These are phyloP conservation scores for Fusarium sacchari DNA, from an alignment of 2,329 filamentous ascomycete species.

Conservation along the genomic window DNA sequence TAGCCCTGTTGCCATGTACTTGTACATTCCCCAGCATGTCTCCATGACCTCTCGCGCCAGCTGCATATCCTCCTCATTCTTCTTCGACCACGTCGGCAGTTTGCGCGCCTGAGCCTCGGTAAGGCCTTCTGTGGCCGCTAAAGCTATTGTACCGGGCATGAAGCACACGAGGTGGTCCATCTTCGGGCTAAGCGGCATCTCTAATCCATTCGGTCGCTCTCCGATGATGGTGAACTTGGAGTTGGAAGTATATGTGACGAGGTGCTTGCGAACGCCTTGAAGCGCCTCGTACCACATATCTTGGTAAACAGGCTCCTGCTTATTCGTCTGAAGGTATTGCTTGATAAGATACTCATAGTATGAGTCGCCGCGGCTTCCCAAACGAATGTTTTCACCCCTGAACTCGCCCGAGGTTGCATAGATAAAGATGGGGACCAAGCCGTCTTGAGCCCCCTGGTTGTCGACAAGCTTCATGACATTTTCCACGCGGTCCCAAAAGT, in stretches of 20 bases:
- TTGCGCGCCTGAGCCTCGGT: slow-evolving; percentile 80
- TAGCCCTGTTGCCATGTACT: slow-evolving; percentile 87
- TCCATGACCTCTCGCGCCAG: slow-evolving; percentile 92
- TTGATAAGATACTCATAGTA: slow-evolving; percentile 99
- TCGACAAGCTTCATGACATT: slow-evolving; percentile 93
- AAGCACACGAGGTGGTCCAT: slow-evolving; percentile 99
- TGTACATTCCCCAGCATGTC: slow-evolving; percentile 98
- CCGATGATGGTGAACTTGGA: slow-evolving; percentile 88
- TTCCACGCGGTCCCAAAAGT: slow-evolving; percentile 93
- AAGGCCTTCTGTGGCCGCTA: slow-evolving; percentile 83
- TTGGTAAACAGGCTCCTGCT: slow-evolving; percentile 84
- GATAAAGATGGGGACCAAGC: slow-evolving; percentile 91
- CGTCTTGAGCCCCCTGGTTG: slow-evolving; percentile 79
- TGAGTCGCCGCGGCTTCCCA: slow-evolving; percentile 94
- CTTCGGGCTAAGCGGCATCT: slow-evolving; percentile 76
- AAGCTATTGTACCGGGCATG: slow-evolving; percentile 93
- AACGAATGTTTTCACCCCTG: slow-evolving; percentile 83
- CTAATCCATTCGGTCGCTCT: slow-evolving; percentile 81
- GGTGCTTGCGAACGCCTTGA: slow-evolving; percentile 86
- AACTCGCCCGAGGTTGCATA: slow-evolving; percentile 83
- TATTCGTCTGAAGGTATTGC: slow-evolving; percentile 93
- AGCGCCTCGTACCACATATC: slow-evolving; percentile 94
- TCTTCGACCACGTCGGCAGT: slow-evolving; percentile 75
- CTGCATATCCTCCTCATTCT: slow-evolving; percentile 86
- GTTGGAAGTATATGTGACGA: slow-evolving; percentile 86